Evolutionary conservation across 2,329 filamentous ascomycete genomes (phyloP).

Genomic region (Escovopsis sp.): DNA sequence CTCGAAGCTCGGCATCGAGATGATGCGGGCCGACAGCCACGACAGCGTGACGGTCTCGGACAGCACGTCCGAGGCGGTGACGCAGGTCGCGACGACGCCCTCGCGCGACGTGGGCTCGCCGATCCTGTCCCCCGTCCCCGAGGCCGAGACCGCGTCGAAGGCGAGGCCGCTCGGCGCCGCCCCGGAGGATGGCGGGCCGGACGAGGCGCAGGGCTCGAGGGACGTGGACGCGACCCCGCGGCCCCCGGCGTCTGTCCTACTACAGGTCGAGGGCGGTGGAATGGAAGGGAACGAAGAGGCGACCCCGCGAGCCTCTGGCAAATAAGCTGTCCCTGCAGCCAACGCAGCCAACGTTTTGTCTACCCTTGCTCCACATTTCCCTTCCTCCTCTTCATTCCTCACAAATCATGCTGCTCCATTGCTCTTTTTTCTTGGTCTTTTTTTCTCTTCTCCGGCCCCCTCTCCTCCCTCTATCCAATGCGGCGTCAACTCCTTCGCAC

Average conservation of each 20-base stretch:
- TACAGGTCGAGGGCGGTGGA: slow-evolving; percentile 4
- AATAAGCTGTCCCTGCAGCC: slow-evolving; percentile 5
- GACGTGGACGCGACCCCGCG: slow-evolving; percentile 31
- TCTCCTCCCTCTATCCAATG: no score
- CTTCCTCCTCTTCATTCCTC: no score
- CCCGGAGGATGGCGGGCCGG: background rate
- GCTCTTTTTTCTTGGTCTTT: background rate
- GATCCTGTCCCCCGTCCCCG: slow-evolving; percentile 11
- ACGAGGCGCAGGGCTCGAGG: slow-evolving; percentile 5
- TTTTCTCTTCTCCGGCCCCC: background rate
- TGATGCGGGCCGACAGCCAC: slow-evolving; percentile 94
- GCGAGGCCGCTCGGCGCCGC: no score
- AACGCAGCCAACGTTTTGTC: no score
- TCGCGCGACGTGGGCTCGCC: slow-evolving; percentile 25
- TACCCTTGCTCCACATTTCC: no score
- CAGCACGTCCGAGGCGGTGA: slow-evolving; percentile 32
- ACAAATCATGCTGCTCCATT: background rate
- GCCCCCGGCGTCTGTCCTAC: slow-evolving; percentile 12
- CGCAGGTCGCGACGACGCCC: slow-evolving; percentile 35
- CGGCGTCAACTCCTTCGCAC: no score
- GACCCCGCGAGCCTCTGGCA: slow-evolving; percentile 23
- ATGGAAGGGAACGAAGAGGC: slow-evolving; percentile 20
- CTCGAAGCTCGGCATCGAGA: slow-evolving; percentile 87
- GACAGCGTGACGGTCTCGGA: slow-evolving; percentile 55
- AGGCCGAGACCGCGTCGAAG: slow-evolving; percentile 3